Evolutionary conservation across 225 moss, liverwort and hornwort species (phyloP).

Genomic region (Thuidium tamariscinum): DNA sequence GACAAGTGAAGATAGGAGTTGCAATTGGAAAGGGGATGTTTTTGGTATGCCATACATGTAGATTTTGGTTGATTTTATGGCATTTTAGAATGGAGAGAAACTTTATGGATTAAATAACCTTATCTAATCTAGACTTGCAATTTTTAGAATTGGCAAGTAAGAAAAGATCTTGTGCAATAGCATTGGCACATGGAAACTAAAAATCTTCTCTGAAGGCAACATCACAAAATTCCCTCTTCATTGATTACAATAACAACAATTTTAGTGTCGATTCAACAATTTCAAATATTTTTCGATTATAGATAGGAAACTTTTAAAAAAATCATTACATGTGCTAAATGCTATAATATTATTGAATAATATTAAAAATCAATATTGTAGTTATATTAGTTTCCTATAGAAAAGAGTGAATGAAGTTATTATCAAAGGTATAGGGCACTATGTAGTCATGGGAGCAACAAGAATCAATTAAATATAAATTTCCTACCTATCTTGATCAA

Average conservation of each 20-base stretch:
- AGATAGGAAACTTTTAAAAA: too few relatives aligned
- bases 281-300: neutral
- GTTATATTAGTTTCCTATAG: accelerated
- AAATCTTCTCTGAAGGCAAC: accelerated
- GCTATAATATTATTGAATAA: neutral
- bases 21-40: neutral
- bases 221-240: too few relatives aligned
- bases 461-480: neutral
- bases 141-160: neutral
- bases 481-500: neutral
- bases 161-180: too few relatives aligned
- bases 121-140: accelerated
- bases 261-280: accelerated
- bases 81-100: neutral
- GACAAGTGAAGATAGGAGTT: neutral
- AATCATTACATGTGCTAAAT: neutral
- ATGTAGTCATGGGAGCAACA: neutral
- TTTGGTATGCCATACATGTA: accelerated
- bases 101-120: neutral
- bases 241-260: neutral
- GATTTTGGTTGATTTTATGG: neutral
- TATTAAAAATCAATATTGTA: neutral
- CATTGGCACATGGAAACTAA: neutral
- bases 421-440: neutral
- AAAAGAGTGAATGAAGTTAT: neutral